Base-by-base conservation (phyloP, 225 moss, liverwort and hornwort genomes). In the Physcomitrellopsis africana region DNA sequence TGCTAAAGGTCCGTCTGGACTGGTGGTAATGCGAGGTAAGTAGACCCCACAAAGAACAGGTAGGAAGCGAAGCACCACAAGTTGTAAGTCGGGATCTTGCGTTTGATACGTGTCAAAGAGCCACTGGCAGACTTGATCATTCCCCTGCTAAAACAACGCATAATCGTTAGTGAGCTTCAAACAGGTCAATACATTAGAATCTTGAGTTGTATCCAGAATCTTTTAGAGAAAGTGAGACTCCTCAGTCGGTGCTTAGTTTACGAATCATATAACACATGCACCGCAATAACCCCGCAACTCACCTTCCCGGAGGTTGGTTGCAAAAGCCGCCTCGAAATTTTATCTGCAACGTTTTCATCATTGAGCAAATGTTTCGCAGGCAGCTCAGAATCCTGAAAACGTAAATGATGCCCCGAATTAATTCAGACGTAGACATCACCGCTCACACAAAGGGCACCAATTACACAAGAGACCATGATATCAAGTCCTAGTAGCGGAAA, bases 111-210 rank as follows among this genome's bases (percentile, higher is more conserved):
- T 86, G 56, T 93, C 93, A 76, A 90, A 93, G 22, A 93, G 77
- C 93, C 91, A 93, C 65, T 93, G 93, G 68, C 93, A 93, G 62
- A 93, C 79, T 64, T 82, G 82, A 72, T 93, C 93, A 78, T 83
- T 89, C 63, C 88, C 93, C 92, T 92, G 86, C 46, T 63, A 55
- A 13, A 20, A 43, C 10, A 51, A 72, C 14, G 26, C 32, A 53
- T 46, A 57, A 53, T 32, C 13, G 13, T 72, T 19, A 72, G 46
- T 32, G 6, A 72, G 4, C 24, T 58, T 15, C 49, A 49, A 11
- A 49, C 2, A 49, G 49, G 15, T 9, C 57, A 18, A 19, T 57
- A 60, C 45, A 55, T 53, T 53, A 53, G 7, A 67, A 27, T 58
- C 9, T 20, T 20, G 1, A 37, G 32, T 37, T 7, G 32, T 1